Evolutionary conservation across 78 protist genomes (phyloP).

Genomic region (Neovahlkampfia damariscottae): DNA sequence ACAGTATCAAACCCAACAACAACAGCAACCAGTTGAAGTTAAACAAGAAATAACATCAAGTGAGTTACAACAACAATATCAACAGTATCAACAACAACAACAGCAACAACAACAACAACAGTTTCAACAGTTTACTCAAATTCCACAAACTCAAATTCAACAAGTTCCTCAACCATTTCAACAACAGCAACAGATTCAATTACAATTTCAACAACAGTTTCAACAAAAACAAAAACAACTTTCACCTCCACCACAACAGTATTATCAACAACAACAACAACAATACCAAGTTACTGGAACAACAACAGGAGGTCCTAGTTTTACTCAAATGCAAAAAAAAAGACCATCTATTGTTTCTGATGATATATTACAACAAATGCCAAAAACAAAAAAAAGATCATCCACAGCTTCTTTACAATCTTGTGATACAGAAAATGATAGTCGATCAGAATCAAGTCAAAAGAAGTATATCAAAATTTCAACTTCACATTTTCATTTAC

Average conservation of each 20-base stretch:
- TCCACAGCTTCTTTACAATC: too few relatives aligned
- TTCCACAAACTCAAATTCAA: neutral
- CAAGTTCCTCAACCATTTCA: neutral
- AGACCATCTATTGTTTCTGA: too few relatives aligned
- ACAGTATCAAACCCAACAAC: neutral
- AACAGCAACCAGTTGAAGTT: neutral
- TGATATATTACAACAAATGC: too few relatives aligned
- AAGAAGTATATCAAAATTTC: too few relatives aligned
- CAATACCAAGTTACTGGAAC: too few relatives aligned
- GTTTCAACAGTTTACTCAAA: neutral
- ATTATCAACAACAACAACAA: conserved; percentile 1
- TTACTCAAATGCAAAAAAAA: too few relatives aligned
- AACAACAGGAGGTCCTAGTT: too few relatives aligned
- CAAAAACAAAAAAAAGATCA: too few relatives aligned
- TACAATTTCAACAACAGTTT: neutral
- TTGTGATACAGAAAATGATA: too few relatives aligned
- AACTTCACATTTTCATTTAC: too few relatives aligned
- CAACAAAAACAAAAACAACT: conserved; percentile 7
- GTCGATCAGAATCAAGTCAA: too few relatives aligned
- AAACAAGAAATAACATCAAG: neutral
- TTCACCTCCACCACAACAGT: neutral
- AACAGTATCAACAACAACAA: neutral
- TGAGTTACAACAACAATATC: neutral
- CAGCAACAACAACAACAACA: neutral
- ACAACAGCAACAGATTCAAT: conserved; percentile 9